phyloP scores from a whole-genome alignment of 345 rosid species.

The Sisymbrium altissimum region DNA sequence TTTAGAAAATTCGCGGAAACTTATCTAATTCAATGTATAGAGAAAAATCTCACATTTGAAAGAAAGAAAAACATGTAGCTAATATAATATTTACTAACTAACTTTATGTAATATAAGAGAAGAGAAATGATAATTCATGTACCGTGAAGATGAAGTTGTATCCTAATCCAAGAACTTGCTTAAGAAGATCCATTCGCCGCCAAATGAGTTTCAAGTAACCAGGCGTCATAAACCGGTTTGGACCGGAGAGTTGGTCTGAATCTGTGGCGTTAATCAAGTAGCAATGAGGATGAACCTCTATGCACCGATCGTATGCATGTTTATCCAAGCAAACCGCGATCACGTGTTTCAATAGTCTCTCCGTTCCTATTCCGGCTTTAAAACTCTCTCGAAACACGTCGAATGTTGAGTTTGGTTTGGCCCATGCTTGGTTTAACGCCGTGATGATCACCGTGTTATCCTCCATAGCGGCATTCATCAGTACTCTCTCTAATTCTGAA shows the following conservation, averaged over 20 bases:
- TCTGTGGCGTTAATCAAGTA: conserved; percentile 38
- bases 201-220: conserved; percentile 67
- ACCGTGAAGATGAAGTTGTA: conserved; percentile 75
- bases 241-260: conserved; percentile 37
- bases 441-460: conserved; percentile 59
- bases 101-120: not conserved
- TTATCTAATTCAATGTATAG: too few relatives aligned
- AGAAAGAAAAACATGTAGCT: too few relatives aligned
- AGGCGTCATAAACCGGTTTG: conserved; percentile 51
- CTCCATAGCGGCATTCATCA: conserved; percentile 31
- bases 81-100: too few relatives aligned
- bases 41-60: too few relatives aligned
- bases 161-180: conserved; percentile 48
- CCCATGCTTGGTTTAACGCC: conserved; percentile 72
- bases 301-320: conserved; percentile 49
- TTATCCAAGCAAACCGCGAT: conserved; percentile 51
- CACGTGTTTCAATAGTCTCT: conserved; percentile 44
- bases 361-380: conserved; percentile 41
- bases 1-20: too few relatives aligned
- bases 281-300: conserved; percentile 49
- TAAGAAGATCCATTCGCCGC: conserved; percentile 54
- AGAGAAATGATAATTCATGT: not conserved
- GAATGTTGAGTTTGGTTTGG: conserved; percentile 47
- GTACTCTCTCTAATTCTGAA: conserved; percentile 27
- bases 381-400: conserved; percentile 64